phyloP scores from a whole-genome alignment of 352 stramenopile genomes.

The Paralagenidium karlingii region DNA sequence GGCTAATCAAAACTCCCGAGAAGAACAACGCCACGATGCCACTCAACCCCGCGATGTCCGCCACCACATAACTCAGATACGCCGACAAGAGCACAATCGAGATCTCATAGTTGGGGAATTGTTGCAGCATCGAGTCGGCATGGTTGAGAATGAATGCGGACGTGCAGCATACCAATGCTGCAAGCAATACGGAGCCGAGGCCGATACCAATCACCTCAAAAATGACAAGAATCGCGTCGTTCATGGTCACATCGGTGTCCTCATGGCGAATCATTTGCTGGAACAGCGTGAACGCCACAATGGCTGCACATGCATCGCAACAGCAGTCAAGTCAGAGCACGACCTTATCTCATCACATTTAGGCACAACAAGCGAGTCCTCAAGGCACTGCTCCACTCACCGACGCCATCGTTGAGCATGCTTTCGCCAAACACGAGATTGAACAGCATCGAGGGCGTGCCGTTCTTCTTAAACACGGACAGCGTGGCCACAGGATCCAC shows the following conservation, averaged over 20 bases:
- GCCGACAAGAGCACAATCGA: slow-evolving; percentile 74
- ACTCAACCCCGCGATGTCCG: slow-evolving; percentile 61
- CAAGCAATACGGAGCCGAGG: slow-evolving; percentile 64
- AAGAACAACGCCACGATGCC: slow-evolving; percentile 93
- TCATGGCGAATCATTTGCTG: slow-evolving; percentile 67
- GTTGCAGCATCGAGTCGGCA: slow-evolving; percentile 45
- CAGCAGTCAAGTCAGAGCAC: slow-evolving; percentile 1
- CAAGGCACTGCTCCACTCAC: slow-evolving; percentile 27
- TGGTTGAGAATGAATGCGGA: slow-evolving; percentile 76
- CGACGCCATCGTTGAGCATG: slow-evolving; percentile 91
- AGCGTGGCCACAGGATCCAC: slow-evolving; percentile 91
- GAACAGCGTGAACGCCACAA: slow-evolving; percentile 75
- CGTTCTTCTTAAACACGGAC: slow-evolving; percentile 89
- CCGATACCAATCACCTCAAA: slow-evolving; percentile 74
- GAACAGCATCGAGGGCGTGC: slow-evolving; percentile 80
- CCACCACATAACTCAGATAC: slow-evolving; percentile 73
- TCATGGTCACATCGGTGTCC: slow-evolving; percentile 51
- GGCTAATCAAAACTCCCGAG: slow-evolving; percentile 80
- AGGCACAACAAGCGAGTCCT: slow-evolving; percentile 9
- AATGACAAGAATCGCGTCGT: slow-evolving; percentile 64
- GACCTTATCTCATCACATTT: too few relatives aligned
- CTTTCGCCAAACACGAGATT: slow-evolving; percentile 94
- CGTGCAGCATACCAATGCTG: slow-evolving; percentile 54
- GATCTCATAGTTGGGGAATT: slow-evolving; percentile 81
- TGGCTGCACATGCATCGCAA: slow-evolving; percentile 21